Conservation (phyloP, 169 alveolate species). For the Eimeria tenella region DNA sequence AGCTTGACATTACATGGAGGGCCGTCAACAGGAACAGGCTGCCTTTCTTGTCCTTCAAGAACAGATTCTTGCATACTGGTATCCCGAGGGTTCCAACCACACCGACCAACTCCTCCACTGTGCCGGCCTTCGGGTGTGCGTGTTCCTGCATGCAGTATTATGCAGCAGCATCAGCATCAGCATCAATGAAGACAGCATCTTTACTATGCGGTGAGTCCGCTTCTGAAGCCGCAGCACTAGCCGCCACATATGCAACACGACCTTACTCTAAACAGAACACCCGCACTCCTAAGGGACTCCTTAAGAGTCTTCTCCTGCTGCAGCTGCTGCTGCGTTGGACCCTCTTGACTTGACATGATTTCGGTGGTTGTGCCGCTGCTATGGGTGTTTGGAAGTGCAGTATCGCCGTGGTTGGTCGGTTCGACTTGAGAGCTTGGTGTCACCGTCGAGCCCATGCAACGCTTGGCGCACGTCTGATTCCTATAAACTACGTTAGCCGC, state of each 20-base stretch:
- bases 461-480: not conserved
- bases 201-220: not conserved
- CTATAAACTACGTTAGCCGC: not conserved
- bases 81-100: constrained; percentile 71
- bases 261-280: constrained; percentile 31
- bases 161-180: constrained; percentile 20
- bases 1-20: constrained; percentile 14
- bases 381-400: not conserved
- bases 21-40: constrained; percentile 81
- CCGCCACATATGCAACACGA: not conserved
- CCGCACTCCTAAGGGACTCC: constrained; percentile 34
- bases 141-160: constrained; percentile 68
- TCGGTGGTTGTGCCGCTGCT: not conserved
- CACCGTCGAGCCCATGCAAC: not conserved
- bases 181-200: not conserved
- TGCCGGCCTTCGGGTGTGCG: constrained; percentile 76
- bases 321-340: constrained; percentile 55
- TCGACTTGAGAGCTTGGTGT: not conserved
- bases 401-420: not conserved
- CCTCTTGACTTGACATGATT: constrained; percentile 18
- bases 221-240: not conserved
- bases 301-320: constrained; percentile 53
- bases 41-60: constrained; percentile 84
- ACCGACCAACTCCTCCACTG: constrained; percentile 79
- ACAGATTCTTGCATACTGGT: constrained; percentile 80